Conservation (phyloP, 2,329 filamentous ascomycete genomes). For the Alternaria triticina region DNA sequence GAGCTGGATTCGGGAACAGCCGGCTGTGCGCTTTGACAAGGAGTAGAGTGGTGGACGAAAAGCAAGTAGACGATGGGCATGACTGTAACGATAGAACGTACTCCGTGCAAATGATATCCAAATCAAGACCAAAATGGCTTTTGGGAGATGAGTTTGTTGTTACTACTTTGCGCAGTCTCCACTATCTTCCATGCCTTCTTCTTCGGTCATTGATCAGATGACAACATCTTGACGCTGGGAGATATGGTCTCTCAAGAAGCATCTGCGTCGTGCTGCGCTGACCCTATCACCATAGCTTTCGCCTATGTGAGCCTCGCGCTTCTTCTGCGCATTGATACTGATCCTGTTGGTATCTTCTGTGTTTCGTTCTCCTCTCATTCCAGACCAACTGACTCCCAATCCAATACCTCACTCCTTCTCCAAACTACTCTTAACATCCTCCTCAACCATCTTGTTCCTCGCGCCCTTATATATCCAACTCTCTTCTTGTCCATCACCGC, state of each 20-base stretch:
- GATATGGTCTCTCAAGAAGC: neutral
- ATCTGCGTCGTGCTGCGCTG: neutral
- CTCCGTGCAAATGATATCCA: slow-evolving; percentile 9
- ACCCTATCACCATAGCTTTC: neutral
- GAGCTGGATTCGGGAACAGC: slow-evolving; percentile 88
- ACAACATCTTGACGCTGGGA: neutral
- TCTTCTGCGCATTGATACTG: neutral
- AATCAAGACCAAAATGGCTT: neutral
- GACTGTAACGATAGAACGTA: slow-evolving; percentile 7
- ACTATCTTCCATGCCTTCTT: neutral
- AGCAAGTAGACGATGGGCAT: neutral
- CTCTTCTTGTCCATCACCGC: slow-evolving; percentile 55
- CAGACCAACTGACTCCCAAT: neutral
- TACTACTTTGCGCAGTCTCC: neutral
- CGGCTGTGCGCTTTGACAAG: slow-evolving; percentile 88
- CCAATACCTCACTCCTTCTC: slow-evolving; percentile 4
- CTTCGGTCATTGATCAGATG: neutral
- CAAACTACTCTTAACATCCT: slow-evolving; percentile 9
- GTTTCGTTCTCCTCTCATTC: neutral
- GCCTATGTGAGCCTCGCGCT: neutral
- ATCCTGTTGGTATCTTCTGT: neutral
- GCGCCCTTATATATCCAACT: slow-evolving; percentile 52
- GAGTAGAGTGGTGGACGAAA: slow-evolving; percentile 55
- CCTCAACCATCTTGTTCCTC: slow-evolving; percentile 41
- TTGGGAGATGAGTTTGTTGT: neutral